Evolutionary conservation across 768 basidiomycete genomes (phyloP).

Genomic region (Mycena olivaceomarginata): DNA sequence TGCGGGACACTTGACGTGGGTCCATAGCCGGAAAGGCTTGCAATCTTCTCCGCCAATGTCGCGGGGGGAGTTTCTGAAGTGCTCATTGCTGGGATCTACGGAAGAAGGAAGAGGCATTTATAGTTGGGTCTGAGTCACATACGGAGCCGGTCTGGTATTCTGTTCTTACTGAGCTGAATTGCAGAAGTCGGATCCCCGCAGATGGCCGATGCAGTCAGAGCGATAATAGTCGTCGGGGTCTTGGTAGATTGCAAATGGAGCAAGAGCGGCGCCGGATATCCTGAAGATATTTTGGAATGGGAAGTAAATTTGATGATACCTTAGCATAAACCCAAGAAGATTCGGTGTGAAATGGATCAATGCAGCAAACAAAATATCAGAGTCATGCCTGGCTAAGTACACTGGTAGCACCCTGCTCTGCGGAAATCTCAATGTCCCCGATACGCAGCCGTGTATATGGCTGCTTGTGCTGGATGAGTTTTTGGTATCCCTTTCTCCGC

Average conservation of each 20-base stretch:
- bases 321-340: background rate
- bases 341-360: background rate
- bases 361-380: background rate
- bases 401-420: conserved; percentile 17
- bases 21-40: conserved; percentile 42
- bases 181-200: background rate
- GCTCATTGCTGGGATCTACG: conserved; percentile 8
- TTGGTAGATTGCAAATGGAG: too few relatives aligned
- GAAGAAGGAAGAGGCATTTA: background rate
- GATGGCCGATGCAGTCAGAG: too few relatives aligned
- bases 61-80: background rate
- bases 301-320: too few relatives aligned
- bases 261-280: too few relatives aligned
- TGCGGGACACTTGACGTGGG: conserved; percentile 39
- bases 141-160: conserved; percentile 1
- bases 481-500: conserved; percentile 97
- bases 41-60: conserved; percentile 34
- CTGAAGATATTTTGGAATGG: too few relatives aligned
- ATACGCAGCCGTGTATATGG: conserved; percentile 96
- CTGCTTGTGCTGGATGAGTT: conserved; percentile 95
- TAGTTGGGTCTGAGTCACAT: background rate
- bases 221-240: too few relatives aligned
- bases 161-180: background rate
- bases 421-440: conserved; percentile 79
- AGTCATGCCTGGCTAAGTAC: conserved; percentile 47